These are phyloP conservation scores for Cadophora gregata DNA, from an alignment of 2,329 filamentous ascomycete species.

Conservation along the genomic window DNA sequence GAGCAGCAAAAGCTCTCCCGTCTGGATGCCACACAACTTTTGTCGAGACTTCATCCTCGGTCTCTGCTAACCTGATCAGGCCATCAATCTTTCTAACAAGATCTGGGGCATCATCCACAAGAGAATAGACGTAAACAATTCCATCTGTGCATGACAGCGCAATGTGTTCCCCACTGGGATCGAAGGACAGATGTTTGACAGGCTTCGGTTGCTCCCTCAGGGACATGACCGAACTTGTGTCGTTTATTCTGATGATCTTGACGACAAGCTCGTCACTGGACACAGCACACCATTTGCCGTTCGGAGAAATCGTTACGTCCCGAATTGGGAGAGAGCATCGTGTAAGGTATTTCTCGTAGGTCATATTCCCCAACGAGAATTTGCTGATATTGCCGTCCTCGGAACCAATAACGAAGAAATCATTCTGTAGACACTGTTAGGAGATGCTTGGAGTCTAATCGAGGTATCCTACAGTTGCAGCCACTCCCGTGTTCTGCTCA, in stretches of 20 bases:
- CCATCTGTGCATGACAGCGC: conserved; percentile 89
- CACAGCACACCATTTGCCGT: conserved; percentile 88
- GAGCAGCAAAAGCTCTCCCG: conserved; percentile 85
- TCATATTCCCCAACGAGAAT: conserved; percentile 78
- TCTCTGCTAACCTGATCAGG: conserved; percentile 78
- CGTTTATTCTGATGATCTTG: conserved; percentile 82
- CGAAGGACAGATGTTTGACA: conserved; percentile 92
- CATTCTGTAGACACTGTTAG: conserved; percentile 56
- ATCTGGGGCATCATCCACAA: conserved; percentile 78
- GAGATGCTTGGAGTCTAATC: not conserved
- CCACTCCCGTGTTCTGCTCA: conserved; percentile 83
- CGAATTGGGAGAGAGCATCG: conserved; percentile 86
- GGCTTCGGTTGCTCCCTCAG: conserved; percentile 84
- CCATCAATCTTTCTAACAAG: conserved; percentile 85
- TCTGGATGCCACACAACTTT: conserved; percentile 91
- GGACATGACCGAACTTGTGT: conserved; percentile 77
- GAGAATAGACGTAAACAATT: conserved; percentile 85
- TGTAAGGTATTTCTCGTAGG: conserved; percentile 81
- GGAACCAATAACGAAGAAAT: conserved; percentile 86
- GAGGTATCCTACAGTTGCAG: conserved; percentile 60
- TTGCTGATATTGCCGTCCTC: conserved; percentile 97
- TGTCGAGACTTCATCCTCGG: conserved; percentile 77
- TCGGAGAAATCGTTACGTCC: conserved; percentile 81
- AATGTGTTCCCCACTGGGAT: conserved; percentile 76
- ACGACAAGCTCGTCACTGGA: conserved; percentile 96